Percentiles rank a stretch among this genome's conserved stretches.
These are phyloP conservation scores for Geotrichum klebahnii DNA, from an alignment of 1,139 yeast genomes.

Conservation along the genomic window DNA sequence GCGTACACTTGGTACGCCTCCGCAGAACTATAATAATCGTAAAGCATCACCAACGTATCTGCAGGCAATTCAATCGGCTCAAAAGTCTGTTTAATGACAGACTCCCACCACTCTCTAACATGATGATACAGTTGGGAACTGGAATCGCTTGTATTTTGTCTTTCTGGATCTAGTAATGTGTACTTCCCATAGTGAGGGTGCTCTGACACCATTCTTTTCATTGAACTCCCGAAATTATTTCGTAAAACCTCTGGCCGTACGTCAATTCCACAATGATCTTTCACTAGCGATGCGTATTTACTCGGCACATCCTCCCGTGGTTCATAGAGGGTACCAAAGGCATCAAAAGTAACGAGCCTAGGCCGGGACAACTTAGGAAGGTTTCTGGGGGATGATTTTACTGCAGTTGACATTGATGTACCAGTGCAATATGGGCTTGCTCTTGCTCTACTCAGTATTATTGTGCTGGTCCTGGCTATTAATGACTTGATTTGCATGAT, in stretches of 20 bases:
- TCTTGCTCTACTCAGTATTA: too few relatives aligned
- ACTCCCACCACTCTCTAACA: slow-evolving; percentile 30
- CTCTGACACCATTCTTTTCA: slow-evolving; percentile 21
- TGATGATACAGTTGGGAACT: too few relatives aligned
- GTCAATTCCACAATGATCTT: slow-evolving; percentile 22
- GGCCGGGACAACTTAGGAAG: slow-evolving; percentile 20
- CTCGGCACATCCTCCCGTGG: slow-evolving; percentile 28
- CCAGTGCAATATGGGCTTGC: too few relatives aligned
- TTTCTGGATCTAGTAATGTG: slow-evolving; percentile 1
- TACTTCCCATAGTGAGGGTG: slow-evolving; percentile 32
- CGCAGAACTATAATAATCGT: slow-evolving; percentile 27
- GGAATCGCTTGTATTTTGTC: not conserved
- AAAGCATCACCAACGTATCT: slow-evolving; percentile 24
- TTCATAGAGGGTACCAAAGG: slow-evolving; percentile 33
- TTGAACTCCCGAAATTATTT: slow-evolving; percentile 24
- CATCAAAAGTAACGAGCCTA: slow-evolving; percentile 32
- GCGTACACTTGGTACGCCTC: slow-evolving; percentile 28
- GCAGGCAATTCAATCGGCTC: slow-evolving; percentile 22
- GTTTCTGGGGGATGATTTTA: too few relatives aligned
- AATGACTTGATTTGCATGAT: too few relatives aligned
- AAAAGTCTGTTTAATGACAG: slow-evolving; percentile 26
- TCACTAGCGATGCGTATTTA: slow-evolving; percentile 28
- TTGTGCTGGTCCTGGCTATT: too few relatives aligned
- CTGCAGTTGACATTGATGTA: too few relatives aligned
- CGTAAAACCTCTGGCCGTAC: slow-evolving; percentile 23